Evolutionary conservation across 1,284 basidiomycete species (phyloP), one percentile per base, ranked within the genome.

Genomic region (Lignosus rhinocerotis): DNA sequence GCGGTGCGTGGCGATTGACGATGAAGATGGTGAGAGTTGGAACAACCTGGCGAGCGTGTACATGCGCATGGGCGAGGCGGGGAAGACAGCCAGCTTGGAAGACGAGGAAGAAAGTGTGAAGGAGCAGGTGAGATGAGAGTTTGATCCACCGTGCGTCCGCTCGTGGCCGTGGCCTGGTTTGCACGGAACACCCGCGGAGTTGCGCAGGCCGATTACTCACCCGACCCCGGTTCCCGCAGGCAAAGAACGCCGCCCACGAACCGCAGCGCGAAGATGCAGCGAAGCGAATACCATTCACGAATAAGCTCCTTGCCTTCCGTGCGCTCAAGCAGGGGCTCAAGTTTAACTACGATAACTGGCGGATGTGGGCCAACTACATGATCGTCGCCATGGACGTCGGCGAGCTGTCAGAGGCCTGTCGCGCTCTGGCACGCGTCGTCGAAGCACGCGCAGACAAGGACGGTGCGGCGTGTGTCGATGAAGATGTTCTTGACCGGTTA

Each of bases 311-410:
- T 42, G 97, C 97, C 0, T 97, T 94, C 82, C 89, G 90, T n/a
- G 96, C 97, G 11, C 87, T 99, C 42, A 89, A 91, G 66, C 90
- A 94, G 64, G 94, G 96, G 4, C 82, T 99, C 58, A 89, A 88
- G 65, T 86, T 85, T 70, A 83, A 85, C 52, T 92, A 93, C 73
- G 89, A 94, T 53, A 96, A 96, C 69, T 99, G 96, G 96, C 85
- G 93, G 16, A 96, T 99, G 86, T 99, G 97, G 97, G 82, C 84
- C 65, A 99, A 99, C 77, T 98, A 96, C 78, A 96, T 96, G 91
- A 80, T 98, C 65, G 90, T 99, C 38, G 84, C 93, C 7, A 82
- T 98, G 73, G 94, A 98, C 68, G 91, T 98, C 14, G 96, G 96
- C 7, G 92, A 98, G 73, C 81, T 98, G 45, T 78, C 86, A 8